Evolutionary conservation across 179 eudicot genomes (phyloP).

Genomic region (Spinacia oleracea): DNA sequence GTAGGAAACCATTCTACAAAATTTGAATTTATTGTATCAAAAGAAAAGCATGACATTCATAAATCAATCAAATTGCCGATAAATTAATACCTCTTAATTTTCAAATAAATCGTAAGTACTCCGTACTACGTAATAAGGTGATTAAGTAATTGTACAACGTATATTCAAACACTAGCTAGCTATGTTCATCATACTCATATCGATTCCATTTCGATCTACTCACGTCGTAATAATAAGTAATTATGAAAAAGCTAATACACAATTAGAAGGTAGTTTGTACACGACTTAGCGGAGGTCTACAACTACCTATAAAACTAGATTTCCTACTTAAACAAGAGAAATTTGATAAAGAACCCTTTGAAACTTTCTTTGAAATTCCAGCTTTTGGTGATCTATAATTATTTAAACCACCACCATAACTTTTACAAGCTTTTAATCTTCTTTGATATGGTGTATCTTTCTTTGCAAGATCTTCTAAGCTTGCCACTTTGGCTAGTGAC

Average conservation of each 20-base stretch:
- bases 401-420: conserved; percentile 48
- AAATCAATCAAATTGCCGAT: background rate
- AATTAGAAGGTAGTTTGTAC: conserved; percentile 22
- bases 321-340: conserved; percentile 39
- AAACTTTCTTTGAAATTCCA: conserved; percentile 44
- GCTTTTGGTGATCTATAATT: conserved; percentile 43
- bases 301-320: conserved; percentile 32
- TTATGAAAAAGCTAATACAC: background rate
- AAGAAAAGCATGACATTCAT: background rate
- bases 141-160: background rate
- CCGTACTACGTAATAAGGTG: background rate
- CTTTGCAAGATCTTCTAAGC: conserved; percentile 50
- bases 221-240: background rate
- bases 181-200: background rate
- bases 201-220: background rate
- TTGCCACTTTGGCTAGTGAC: conserved; percentile 42
- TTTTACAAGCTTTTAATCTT: conserved; percentile 45
- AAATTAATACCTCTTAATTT: background rate
- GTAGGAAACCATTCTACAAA: background rate
- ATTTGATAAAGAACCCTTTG: conserved; percentile 38
- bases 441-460: conserved; percentile 42
- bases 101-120: no score
- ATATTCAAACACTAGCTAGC: background rate
- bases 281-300: conserved; percentile 32
- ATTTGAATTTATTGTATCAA: background rate